Conservation (phyloP, 192 early-diverging fungal species). For the Borealophlyctis nickersoniae region DNA sequence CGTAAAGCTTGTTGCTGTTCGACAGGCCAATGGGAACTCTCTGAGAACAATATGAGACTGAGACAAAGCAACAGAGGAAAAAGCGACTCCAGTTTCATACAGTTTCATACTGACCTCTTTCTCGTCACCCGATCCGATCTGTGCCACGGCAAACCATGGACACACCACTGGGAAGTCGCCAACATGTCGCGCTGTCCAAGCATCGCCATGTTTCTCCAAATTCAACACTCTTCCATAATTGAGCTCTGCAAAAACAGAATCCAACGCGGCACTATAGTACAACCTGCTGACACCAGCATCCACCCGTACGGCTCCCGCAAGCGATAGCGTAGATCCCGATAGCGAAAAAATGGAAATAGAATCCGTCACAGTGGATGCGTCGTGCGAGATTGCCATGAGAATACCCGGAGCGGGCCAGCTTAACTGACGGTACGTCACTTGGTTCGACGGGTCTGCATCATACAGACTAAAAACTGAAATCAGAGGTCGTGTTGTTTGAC, state of each 20-base stretch:
- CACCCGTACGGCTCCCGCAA: background rate
- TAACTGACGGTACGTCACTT: conserved; percentile 56
- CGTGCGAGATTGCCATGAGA: conserved; percentile 46
- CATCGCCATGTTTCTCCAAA: background rate
- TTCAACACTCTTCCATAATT: background rate
- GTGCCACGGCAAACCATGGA: conserved; percentile 50
- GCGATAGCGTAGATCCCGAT: background rate
- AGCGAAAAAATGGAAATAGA: conserved; percentile 13
- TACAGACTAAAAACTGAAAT: no score
- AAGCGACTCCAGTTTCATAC: no score
- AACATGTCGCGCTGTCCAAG: background rate
- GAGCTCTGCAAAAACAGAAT: background rate
- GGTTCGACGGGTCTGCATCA: background rate
- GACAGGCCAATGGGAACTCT: conserved; percentile 69
- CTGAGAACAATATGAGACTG: no score
- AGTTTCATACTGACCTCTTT: background rate
- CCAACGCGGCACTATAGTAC: background rate
- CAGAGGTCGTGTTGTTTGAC: background rate
- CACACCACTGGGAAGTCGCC: conserved; percentile 41
- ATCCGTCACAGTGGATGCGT: conserved; percentile 10
- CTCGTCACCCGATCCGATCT: conserved; percentile 8
- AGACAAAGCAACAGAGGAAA: no score
- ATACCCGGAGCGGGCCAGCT: conserved; percentile 54
- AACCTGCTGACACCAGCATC: background rate
- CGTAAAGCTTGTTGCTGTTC: conserved; percentile 80